Base-by-base conservation (phyloP, 352 stramenopile species). In the Globisporangium ultimum region DNA sequence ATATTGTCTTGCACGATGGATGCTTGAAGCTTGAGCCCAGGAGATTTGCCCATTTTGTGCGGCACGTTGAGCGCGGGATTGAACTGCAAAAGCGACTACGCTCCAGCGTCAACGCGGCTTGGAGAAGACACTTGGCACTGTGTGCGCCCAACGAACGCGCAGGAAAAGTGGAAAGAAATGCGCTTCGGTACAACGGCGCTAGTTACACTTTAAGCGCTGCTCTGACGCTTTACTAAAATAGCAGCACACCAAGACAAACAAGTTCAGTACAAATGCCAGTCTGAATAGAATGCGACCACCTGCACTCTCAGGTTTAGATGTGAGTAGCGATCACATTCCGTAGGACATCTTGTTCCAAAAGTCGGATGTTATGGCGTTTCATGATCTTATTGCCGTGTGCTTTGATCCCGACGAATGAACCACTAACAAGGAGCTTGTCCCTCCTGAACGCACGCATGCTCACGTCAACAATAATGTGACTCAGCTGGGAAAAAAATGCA, bases 1-100 rank as follows among this genome's bases (percentile, higher is more conserved):
- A 95, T 51, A 63, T 95, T 97, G 65, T 97, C 88, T 67, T 97
- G 87, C 11, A 90, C 78, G 34, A 91, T 67, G 13, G 81, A 76
- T 2, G 79, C 76, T 60, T 91, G 75, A 17, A 91, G 63, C 55
- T 66, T 72, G 52, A 91, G 70, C 0, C 76, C 77, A 6, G 71
- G 80, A 20, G 71, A 65, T 34, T 87, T 88, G 22, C 75, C 67
- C 75, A 89, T 89, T 15, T 47, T 68, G 55, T 21, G n/a, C 40
- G 43, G 49, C 40, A 24, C 40, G 38, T 52, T 18, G 40, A 48
- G 11, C 18, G n/a, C 24, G 24, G 24, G 24, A 28, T 28, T 28
- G 24, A 28, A 28, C 24, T 28, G 24, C 24, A 28, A 5, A 28
- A 28, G 24, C 24, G 24, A 28, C 24, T 28, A 5, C 24, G 24